A percentile compares a stretch with the other conserved stretches of the same genome.
Evolutionary conservation across 2,329 filamentous ascomycete genomes (phyloP).

Genomic region (Fusarium papillatum): DNA sequence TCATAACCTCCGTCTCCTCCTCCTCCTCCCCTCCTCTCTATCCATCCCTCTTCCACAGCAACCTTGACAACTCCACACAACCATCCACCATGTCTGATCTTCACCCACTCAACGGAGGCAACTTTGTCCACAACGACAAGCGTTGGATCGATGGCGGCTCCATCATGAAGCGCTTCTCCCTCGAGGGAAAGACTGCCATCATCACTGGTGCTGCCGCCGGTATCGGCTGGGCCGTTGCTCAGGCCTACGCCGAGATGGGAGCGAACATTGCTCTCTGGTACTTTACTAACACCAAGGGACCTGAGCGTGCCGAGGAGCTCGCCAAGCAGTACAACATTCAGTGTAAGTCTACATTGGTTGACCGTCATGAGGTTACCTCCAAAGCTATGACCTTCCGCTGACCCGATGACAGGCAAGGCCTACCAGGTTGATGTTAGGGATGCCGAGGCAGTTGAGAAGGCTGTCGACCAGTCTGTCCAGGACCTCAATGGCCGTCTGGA

Average conservation of each 20-base stretch:
- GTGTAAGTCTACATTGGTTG: conserved; percentile 56
- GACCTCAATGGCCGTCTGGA: conserved; percentile 82
- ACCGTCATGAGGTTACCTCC: not conserved
- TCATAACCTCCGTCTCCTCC: not conserved
- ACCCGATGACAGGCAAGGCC: conserved; percentile 62
- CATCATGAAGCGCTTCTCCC: conserved; percentile 63
- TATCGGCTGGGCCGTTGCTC: conserved; percentile 73
- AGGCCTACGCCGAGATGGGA: conserved; percentile 74
- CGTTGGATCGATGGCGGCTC: conserved; percentile 41
- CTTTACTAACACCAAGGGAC: conserved; percentile 72
- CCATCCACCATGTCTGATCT: conserved; percentile 35
- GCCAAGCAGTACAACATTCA: conserved; percentile 74
- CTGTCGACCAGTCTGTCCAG: conserved; percentile 63
- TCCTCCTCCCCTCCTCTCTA: not conserved
- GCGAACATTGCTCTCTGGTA: conserved; percentile 79
- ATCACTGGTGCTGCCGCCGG: conserved; percentile 74
- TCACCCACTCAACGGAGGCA: conserved; percentile 40
- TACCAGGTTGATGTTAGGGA: conserved; percentile 71
- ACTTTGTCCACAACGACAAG: conserved; percentile 41
- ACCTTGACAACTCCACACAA: not conserved
- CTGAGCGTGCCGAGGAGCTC: conserved; percentile 71
- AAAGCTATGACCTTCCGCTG: conserved; percentile 15
- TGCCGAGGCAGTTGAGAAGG: conserved; percentile 61
- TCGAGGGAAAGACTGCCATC: conserved; percentile 76
- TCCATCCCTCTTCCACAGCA: not conserved